Percentiles rank a stretch among this genome's conserved stretches.
Conservation (phyloP, 2,329 filamentous ascomycete genomes). For the Myotisia sp. region DNA sequence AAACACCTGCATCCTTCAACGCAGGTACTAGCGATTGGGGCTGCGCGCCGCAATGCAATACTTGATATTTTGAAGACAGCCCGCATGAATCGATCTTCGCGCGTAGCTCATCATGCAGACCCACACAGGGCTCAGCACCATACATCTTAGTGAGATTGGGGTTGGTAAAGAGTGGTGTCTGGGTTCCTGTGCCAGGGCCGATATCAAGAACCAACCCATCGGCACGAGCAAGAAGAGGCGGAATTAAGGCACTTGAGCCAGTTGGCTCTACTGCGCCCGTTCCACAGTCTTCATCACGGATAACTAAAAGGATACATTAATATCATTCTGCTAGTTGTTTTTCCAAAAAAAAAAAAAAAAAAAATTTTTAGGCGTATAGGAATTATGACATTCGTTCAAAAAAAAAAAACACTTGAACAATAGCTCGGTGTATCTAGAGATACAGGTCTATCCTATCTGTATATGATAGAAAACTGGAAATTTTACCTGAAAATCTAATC, state of each 20-base stretch:
- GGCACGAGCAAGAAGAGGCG: slow-evolving; percentile 27
- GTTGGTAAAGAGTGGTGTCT: slow-evolving; percentile 34
- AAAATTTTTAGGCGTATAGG: too few species aligned
- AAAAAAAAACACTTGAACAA: neutral
- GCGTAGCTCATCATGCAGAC: slow-evolving; percentile 34
- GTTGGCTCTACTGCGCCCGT: slow-evolving; percentile 9
- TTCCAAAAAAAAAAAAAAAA: too few species aligned
- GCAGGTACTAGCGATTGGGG: slow-evolving; percentile 33
- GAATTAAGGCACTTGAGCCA: slow-evolving; percentile 27
- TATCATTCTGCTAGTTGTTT: too few species aligned
- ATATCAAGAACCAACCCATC: slow-evolving; percentile 35
- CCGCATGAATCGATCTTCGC: slow-evolving; percentile 28
- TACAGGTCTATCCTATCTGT: too few species aligned
- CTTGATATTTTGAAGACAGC: slow-evolving; percentile 35
- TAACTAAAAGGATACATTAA: too few species aligned
- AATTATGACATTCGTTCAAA: too few species aligned
- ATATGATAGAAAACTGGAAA: neutral
- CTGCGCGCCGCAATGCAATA: slow-evolving; percentile 36
- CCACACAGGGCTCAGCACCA: slow-evolving; percentile 39
- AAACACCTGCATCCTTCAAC: slow-evolving; percentile 30
- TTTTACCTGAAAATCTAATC: slow-evolving; percentile 26
- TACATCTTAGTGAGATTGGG: slow-evolving; percentile 35
- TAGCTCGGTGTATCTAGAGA: too few species aligned
- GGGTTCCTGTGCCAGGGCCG: slow-evolving; percentile 40
- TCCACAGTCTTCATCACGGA: slow-evolving; percentile 3